Evolutionary conservation across 2,329 filamentous ascomycete species (phyloP).

Genomic region (Aspergillus vadensis): DNA sequence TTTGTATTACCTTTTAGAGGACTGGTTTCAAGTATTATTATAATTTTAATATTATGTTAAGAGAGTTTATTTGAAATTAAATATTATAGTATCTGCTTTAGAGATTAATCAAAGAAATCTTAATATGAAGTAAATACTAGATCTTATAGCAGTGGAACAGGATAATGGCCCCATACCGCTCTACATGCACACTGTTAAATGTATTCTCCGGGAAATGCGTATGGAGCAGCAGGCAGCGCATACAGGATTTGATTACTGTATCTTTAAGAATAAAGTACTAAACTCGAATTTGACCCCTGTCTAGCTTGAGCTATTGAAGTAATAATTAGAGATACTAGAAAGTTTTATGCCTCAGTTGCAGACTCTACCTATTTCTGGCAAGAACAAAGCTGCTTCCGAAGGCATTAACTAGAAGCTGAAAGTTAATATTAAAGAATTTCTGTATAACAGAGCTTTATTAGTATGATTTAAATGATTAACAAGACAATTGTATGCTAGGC

Average conservation of each 20-base stretch:
- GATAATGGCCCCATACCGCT: conserved; percentile 50
- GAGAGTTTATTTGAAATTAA: conserved; percentile 48
- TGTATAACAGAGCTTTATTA: conserved; percentile 7
- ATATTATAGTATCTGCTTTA: conserved; percentile 54
- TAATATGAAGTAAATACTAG: conserved; percentile 60
- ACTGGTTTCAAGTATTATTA: too few relatives aligned
- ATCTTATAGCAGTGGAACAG: conserved; percentile 59
- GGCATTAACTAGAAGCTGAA: too few relatives aligned
- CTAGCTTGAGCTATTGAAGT: too few relatives aligned
- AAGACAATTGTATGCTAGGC: neutral
- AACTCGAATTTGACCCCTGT: too few relatives aligned
- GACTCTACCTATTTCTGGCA: too few relatives aligned
- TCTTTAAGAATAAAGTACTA: conserved; percentile 44
- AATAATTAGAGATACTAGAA: too few relatives aligned
- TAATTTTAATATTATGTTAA: conserved; percentile 12
- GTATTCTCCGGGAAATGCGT: conserved; percentile 58
- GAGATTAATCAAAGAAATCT: conserved; percentile 55
- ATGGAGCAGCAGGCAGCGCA: conserved; percentile 42
- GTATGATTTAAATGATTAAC: too few relatives aligned
- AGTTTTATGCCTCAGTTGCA: too few relatives aligned
- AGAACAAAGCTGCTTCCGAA: too few relatives aligned
- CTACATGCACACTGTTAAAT: conserved; percentile 59
- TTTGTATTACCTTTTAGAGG: neutral
- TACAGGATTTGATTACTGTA: conserved; percentile 52
- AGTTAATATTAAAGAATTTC: too few relatives aligned